Evolutionary conservation across 2,329 filamentous ascomycete species (phyloP), one percentile per base, ranked within the genome.

Genomic region (Venturia nashicola): DNA sequence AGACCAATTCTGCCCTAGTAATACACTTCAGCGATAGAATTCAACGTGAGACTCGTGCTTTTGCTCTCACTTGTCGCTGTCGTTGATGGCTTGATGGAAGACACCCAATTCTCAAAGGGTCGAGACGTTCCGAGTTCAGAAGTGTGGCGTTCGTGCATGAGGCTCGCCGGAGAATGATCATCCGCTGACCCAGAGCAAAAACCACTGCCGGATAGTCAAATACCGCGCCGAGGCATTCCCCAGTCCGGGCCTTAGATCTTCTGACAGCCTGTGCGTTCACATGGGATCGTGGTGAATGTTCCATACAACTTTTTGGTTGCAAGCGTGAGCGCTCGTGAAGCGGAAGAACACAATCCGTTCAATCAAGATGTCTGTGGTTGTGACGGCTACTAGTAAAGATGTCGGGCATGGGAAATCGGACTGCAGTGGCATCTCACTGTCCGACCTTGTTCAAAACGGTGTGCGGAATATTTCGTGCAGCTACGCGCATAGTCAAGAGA

Each of bases 141-240:
- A 34, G 14, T 20, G 32, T 57, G 51, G 51, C 51, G 51, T 57
- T 57, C 32, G 51, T 57, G 51, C 51, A 57, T 57, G 51, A 57
- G 51, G 51, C 51, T 57, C 51, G 44, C 20, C 51, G 51, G 51
- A 18, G 18, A 57, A 36, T 34, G 51, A 27, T n/a, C 23, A 57
- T 36, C 51, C 51, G 51, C 18, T 36, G 18, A 9, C 7, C 14
- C 32, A 36, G 27, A 27, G 48, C 51, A 12, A 27, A 48, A 27
- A 48, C 9, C 51, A 18, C 8, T 1, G 51, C 51, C 51, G 51
- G 51, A 57, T 36, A 36, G 1, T 57, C 27, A 57, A 12, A 16
- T 57, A 12, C 51, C 51, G 51, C 32, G n/a, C 51, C 51, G 51
- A 57, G 51, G 51, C 23, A 57, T 9, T 36, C 14, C 23, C 3